These are phyloP conservation scores for Sporopachydermia lactativora DNA, from an alignment of 805 yeast species.

Conservation along the genomic window DNA sequence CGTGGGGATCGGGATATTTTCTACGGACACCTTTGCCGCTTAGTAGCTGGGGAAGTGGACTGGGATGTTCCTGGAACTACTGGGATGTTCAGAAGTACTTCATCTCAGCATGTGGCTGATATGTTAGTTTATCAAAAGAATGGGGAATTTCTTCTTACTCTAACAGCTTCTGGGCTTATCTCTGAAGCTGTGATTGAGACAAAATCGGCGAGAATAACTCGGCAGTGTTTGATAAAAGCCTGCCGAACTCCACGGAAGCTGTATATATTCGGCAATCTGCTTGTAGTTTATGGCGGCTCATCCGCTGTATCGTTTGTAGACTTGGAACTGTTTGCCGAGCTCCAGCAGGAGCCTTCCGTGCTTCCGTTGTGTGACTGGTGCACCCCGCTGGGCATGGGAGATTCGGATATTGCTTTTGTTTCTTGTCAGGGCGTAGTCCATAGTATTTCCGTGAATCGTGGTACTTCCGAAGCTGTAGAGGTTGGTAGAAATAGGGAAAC, in stretches of 20 bases:
- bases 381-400: neutral
- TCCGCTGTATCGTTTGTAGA: neutral
- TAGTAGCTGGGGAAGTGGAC: too few relatives aligned
- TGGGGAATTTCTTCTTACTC: neutral
- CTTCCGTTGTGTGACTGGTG: neutral
- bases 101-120: neutral
- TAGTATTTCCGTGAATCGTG: too few relatives aligned
- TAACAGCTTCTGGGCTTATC: neutral
- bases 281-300: neutral
- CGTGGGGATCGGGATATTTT: too few relatives aligned
- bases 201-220: neutral
- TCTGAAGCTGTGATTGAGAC: neutral
- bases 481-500: too few relatives aligned
- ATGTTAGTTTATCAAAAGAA: neutral
- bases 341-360: neutral
- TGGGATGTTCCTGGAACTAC: too few relatives aligned
- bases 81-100: neutral
- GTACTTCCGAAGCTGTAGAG: too few relatives aligned
- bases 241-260: neutral
- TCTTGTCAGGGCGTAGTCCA: slow-evolving; percentile 1
- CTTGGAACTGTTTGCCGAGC: neutral
- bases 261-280: neutral
- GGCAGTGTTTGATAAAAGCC: neutral
- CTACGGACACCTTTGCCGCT: too few relatives aligned
- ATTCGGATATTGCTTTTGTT: neutral